These are phyloP conservation scores for Fusarium sp. DNA, from an alignment of 2,329 filamentous ascomycete genomes.

Conservation along the genomic window DNA sequence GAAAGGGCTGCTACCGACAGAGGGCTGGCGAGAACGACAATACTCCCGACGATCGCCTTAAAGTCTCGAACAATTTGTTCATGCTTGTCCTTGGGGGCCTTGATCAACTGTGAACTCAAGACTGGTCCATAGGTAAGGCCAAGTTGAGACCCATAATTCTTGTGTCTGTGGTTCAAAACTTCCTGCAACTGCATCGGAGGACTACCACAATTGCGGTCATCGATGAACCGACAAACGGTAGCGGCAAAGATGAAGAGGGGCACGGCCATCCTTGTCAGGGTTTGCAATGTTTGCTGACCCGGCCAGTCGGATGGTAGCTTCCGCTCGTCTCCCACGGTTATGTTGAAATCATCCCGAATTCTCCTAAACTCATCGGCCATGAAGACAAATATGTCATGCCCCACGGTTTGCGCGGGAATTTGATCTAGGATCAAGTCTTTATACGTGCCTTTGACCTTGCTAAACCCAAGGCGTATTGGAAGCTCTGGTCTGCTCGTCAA, in stretches of 20 bases:
- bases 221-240: constrained; percentile 50
- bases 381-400: constrained; percentile 52
- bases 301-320: constrained; percentile 25
- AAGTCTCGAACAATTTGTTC: no score
- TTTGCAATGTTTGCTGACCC: not conserved
- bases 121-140: no score
- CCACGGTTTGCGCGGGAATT: constrained; percentile 46
- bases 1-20: no score
- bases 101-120: no score
- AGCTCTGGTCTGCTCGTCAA: constrained; percentile 58
- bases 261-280: constrained; percentile 46
- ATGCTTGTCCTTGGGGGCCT: no score
- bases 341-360: not conserved
- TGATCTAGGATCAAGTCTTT: constrained; percentile 52
- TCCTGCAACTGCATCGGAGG: constrained; percentile 8
- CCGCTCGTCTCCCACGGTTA: not conserved
- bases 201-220: constrained; percentile 31
- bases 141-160: no score
- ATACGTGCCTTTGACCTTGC: constrained; percentile 37
- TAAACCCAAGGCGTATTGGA: constrained; percentile 54
- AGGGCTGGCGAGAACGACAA: no score
- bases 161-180: not conserved
- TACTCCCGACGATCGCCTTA: no score
- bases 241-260: constrained; percentile 54
- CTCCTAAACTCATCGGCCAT: not conserved